phyloP scores from a whole-genome alignment of 2,329 filamentous ascomycete species.

The Aspergillus unguis region DNA sequence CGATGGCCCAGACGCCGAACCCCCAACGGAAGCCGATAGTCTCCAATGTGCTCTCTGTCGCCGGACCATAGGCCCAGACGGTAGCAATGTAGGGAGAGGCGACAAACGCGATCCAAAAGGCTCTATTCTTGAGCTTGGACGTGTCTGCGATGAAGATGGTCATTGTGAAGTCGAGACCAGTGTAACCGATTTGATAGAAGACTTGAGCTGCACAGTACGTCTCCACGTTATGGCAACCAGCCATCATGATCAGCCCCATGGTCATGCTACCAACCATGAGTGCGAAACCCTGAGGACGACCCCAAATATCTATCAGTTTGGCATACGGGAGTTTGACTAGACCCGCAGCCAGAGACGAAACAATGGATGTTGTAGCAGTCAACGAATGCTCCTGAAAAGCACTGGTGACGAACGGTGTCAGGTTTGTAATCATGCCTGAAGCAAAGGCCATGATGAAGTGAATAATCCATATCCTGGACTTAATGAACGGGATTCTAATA shows the following conservation, averaged over 20 bases:
- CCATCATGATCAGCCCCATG: conserved; percentile 58
- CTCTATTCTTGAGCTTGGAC: conserved; percentile 58
- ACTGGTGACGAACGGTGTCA: conserved; percentile 42
- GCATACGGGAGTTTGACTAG: conserved; percentile 59
- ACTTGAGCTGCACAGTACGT: conserved; percentile 63
- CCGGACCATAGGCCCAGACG: conserved; percentile 54
- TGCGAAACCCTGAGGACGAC: conserved; percentile 57
- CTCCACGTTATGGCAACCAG: conserved; percentile 57
- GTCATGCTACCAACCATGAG: conserved; percentile 49
- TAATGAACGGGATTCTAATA: too few relatives aligned
- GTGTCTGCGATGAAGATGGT: conserved; percentile 63
- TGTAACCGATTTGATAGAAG: conserved; percentile 59
- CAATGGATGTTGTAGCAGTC: conserved; percentile 52
- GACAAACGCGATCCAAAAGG: conserved; percentile 58
- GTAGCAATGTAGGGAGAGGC: conserved; percentile 61
- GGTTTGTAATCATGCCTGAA: conserved; percentile 37
- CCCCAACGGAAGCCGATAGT: conserved; percentile 60
- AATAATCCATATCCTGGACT: conserved; percentile 43
- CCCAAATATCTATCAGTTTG: conserved; percentile 63
- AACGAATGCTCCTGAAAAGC: conserved; percentile 53
- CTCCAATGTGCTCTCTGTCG: conserved; percentile 51
- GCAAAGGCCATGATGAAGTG: conserved; percentile 48
- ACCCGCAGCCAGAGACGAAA: conserved; percentile 56
- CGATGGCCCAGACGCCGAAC: conserved; percentile 60
- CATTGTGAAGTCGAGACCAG: conserved; percentile 55